Conservation (phyloP, 148 eudicot genomes). For the Dysphania ambrosioides region DNA sequence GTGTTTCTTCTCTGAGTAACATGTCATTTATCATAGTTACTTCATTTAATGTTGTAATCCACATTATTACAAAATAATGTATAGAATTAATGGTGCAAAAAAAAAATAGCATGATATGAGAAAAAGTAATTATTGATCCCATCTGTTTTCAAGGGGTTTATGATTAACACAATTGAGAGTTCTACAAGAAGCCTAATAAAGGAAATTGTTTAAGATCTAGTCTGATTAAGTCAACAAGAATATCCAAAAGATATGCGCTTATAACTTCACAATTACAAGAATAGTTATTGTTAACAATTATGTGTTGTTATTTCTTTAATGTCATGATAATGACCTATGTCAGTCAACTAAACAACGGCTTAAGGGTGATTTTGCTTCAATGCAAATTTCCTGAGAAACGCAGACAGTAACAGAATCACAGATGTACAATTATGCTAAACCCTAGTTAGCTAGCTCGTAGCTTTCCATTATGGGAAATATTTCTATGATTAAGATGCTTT, state of each 20-base stretch:
- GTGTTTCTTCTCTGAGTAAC: too few relatives aligned
- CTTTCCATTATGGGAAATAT: neutral
- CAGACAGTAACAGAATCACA: too few relatives aligned
- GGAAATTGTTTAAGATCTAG: neutral
- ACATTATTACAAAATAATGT: too few relatives aligned
- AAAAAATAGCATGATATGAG: too few relatives aligned
- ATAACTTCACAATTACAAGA: slow-evolving; percentile 16
- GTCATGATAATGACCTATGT: slow-evolving; percentile 13
- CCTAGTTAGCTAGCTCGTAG: too few relatives aligned
- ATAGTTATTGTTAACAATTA: neutral
- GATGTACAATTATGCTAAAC: too few relatives aligned
- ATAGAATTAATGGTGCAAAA: too few relatives aligned
- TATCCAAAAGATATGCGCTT: slow-evolving; percentile 23
- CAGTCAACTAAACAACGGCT: slow-evolving; percentile 5
- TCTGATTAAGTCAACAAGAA: slow-evolving; percentile 16
- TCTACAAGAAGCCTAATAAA: neutral
- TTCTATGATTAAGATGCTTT: too few relatives aligned
- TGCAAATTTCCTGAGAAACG: neutral
- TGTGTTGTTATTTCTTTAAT: neutral
- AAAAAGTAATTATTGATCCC: neutral
- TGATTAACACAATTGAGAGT: neutral
- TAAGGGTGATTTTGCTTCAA: neutral
- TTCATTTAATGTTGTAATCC: too few relatives aligned
- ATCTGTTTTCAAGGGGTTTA: slow-evolving; percentile 11
- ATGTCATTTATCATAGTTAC: too few relatives aligned